Evolutionary conservation across 2,329 filamentous ascomycete genomes (phyloP).

Genomic region (Atkinsonella texensis): DNA sequence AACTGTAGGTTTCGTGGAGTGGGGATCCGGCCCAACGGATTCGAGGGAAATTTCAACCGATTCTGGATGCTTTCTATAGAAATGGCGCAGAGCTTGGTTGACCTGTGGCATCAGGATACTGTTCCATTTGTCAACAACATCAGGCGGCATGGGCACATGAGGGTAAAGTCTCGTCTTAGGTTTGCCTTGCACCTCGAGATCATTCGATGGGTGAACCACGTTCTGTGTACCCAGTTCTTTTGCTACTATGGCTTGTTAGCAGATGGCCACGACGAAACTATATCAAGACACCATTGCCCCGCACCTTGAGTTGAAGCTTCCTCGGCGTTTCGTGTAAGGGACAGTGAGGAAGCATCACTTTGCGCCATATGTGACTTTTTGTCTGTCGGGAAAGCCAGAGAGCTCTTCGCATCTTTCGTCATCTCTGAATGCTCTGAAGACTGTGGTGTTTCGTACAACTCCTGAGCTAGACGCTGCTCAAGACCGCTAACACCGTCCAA

Average conservation of each 20-base stretch:
- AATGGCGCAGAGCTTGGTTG: conserved; percentile 56
- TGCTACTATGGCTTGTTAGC: background rate
- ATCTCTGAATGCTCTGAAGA: background rate
- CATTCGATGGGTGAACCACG: conserved; percentile 5
- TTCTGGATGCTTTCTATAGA: conserved; percentile 62
- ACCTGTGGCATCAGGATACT: conserved; percentile 58
- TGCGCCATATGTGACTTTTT: background rate
- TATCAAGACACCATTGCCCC: no score
- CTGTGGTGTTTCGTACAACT: conserved; percentile 22
- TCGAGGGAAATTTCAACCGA: conserved; percentile 69
- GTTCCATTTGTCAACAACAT: conserved; percentile 61
- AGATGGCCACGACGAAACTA: background rate
- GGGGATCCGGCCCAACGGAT: conserved; percentile 56
- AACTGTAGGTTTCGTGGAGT: conserved; percentile 58
- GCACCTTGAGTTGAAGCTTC: background rate
- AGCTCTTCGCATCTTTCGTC: conserved; percentile 3
- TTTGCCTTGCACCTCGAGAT: conserved; percentile 11
- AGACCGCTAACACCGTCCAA: conserved; percentile 46
- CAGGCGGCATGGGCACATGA: conserved; percentile 43
- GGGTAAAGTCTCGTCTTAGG: conserved; percentile 46
- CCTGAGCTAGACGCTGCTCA: conserved; percentile 39
- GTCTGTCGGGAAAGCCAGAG: background rate
- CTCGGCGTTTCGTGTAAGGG: background rate
- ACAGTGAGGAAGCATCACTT: background rate
- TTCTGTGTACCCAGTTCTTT: background rate